phyloP scores from a whole-genome alignment of 169 alveolate genomes.

The Cryptosporidium ubiquitum region DNA sequence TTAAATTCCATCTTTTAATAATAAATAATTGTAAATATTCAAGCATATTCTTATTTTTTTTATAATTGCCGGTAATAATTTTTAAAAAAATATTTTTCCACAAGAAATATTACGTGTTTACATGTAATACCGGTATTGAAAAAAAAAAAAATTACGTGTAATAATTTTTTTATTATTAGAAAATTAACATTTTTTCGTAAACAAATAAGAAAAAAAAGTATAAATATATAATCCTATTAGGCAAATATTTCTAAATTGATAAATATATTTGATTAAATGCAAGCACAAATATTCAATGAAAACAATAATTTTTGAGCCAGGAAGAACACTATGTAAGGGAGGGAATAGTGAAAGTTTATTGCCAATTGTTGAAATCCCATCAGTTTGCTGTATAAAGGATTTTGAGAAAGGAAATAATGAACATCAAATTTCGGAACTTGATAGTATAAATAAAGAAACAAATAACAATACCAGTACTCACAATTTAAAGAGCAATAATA shows the following conservation, averaged over 20 bases:
- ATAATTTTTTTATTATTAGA: too few relatives aligned
- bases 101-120: conserved; percentile 8
- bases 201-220: neutral
- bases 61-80: neutral
- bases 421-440: neutral
- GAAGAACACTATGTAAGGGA: conserved; percentile 48
- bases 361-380: conserved; percentile 57
- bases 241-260: neutral
- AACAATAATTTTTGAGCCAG: conserved; percentile 44
- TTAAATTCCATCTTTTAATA: neutral
- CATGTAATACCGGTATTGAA: conserved; percentile 9
- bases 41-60: neutral
- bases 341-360: conserved; percentile 16
- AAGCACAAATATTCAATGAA: conserved; percentile 6
- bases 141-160: too few relatives aligned
- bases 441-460: neutral
- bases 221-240: neutral
- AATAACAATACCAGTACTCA: neutral
- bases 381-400: conserved; percentile 32
- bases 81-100: neutral
- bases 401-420: neutral
- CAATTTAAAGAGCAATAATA: neutral
- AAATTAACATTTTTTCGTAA: too few relatives aligned
- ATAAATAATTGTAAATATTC: neutral
- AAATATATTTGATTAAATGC: neutral